These are phyloP conservation scores for Lagenidium giganteum DNA, from an alignment of 352 stramenopile species.

Conservation along the genomic window DNA sequence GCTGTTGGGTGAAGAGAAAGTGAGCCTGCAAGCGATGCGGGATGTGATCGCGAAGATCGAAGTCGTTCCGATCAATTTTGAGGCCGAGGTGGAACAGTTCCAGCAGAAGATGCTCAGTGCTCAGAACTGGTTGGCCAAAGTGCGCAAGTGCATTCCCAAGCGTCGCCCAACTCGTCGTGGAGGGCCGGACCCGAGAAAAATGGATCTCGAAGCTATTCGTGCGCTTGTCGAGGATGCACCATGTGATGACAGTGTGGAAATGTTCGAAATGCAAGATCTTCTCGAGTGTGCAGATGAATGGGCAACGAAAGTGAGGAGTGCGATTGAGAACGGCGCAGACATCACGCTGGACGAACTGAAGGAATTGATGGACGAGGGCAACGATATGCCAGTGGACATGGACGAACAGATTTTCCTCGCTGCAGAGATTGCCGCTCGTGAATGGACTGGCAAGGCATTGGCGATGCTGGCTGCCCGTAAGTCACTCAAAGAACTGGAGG, in stretches of 20 bases:
- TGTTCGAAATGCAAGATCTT: slow-evolving; percentile 81
- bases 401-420: slow-evolving; percentile 58
- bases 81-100: slow-evolving; percentile 52
- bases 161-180: slow-evolving; percentile 44
- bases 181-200: slow-evolving; percentile 41
- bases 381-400: slow-evolving; percentile 73
- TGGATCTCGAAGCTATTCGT: slow-evolving; percentile 59
- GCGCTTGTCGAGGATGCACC: slow-evolving; percentile 63
- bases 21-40: slow-evolving; percentile 60
- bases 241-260: slow-evolving; percentile 64
- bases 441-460: slow-evolving; percentile 48
- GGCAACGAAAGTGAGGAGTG: slow-evolving; percentile 48
- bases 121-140: slow-evolving; percentile 67
- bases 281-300: slow-evolving; percentile 68
- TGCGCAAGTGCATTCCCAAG: slow-evolving; percentile 71
- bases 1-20: slow-evolving; percentile 62
- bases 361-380: slow-evolving; percentile 60
- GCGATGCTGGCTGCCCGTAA: slow-evolving; percentile 33
- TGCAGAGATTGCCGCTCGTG: slow-evolving; percentile 55
- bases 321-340: slow-evolving; percentile 50
- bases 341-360: slow-evolving; percentile 46
- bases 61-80: slow-evolving; percentile 62
- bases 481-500: slow-evolving; percentile 48
- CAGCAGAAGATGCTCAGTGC: slow-evolving; percentile 69
- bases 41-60: slow-evolving; percentile 66